Base-by-base conservation (phyloP, 148 eudicot genomes). In the Euryodendron excelsum region DNA sequence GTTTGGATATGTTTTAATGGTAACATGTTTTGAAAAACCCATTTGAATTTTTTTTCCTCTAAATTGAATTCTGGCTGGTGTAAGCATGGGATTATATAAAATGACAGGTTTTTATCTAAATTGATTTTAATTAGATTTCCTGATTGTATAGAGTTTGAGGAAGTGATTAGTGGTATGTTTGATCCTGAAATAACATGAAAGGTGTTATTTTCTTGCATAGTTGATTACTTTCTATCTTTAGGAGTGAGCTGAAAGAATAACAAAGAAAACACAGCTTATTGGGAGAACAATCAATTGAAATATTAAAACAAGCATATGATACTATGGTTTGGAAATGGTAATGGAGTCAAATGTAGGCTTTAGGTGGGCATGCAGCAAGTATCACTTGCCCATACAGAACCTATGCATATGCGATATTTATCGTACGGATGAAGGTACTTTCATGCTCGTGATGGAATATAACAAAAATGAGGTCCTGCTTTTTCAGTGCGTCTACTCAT, bases 361-460 rank as follows among this genome's bases (percentile, higher is more conserved):
- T 87, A 87, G 91, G 87, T 84, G 88, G 90, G 89, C 81, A 65
- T 79, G 81, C 44, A 13, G 55, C 86, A 83, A n/a, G 21, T 48
- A 45, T 63, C 56, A 15, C 55, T 75, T 75, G 72, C 69, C 74
- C 69, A 55, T 72, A 64, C 56, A 62, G 70, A 65, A 64, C 63
- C 77, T 79, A 74, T 70, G 9, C 44, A 70, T 50, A 63, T 72
- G 64, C 58, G 33, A 27, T 33, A 72, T 34, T 36, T 27, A n/a
- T 33, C 50, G 1, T 0, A 44, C 58, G 59, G 7, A 39, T 47
- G 37, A 1, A 36, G n/a, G 59, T 5, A 25, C 12, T 37, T 28
- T 11, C 30, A 13, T 55, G 52, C 27, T 44, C n/a, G 63, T 74
- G 39, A n/a, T 66, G n/a, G 59, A 17, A 64, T 48, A 1, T 11